phyloP scores from a whole-genome alignment of 352 stramenopile genomes.

The Phytophthora tentaculata region DNA sequence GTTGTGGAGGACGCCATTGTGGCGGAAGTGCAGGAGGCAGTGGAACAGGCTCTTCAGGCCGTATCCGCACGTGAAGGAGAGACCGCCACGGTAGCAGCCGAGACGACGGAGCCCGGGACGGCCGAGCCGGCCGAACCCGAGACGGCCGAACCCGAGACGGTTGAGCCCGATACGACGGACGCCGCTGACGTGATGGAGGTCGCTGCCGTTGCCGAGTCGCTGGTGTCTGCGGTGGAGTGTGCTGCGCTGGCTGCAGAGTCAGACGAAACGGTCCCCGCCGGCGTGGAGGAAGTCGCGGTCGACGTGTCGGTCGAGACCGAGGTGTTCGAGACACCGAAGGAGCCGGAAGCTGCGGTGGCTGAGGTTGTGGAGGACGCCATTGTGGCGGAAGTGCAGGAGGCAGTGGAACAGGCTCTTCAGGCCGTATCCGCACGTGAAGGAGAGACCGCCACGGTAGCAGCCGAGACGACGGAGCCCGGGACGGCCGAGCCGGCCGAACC shows the following conservation, averaged over 20 bases:
- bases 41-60: not conserved
- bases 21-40: not conserved
- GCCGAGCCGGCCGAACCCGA: not conserved
- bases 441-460: not conserved
- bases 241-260: not conserved
- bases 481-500: not conserved
- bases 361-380: slow-evolving; percentile 5
- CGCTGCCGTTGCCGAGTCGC: not conserved
- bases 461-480: not conserved
- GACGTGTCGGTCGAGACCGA: not conserved
- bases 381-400: slow-evolving; percentile 10
- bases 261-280: not conserved
- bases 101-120: not conserved
- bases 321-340: not conserved
- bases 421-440: not conserved
- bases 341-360: not conserved
- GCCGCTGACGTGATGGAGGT: not conserved
- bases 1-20: not conserved
- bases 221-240: not conserved
- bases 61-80: not conserved
- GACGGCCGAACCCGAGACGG: not conserved
- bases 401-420: slow-evolving; percentile 7
- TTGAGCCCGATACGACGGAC: not conserved
- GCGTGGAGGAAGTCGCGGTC: not conserved
- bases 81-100: not conserved